Evolutionary conservation across 2,329 filamentous ascomycete genomes (phyloP).

Genomic region (Nothomitra cinnamomea): DNA sequence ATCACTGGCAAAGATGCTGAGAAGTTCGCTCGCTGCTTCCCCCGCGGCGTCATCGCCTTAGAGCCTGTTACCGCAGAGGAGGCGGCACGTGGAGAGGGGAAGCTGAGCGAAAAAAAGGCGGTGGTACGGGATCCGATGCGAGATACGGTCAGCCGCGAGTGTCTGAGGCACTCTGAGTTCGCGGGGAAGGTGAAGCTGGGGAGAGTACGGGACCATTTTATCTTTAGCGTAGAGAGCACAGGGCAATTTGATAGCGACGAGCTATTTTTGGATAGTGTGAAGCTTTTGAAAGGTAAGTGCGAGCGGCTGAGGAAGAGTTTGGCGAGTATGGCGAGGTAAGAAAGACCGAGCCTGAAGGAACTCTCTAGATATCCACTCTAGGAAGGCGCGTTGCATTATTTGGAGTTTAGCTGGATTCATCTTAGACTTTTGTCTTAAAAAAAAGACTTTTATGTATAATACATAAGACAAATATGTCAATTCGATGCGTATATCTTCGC

Average conservation of each 20-base stretch:
- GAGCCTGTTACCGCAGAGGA: constrained; percentile 55
- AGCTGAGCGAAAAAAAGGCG: constrained; percentile 68
- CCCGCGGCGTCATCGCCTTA: constrained; percentile 68
- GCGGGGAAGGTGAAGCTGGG: constrained; percentile 90
- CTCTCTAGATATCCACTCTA: not conserved
- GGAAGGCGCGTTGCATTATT: not conserved
- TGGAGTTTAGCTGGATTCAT: not conserved
- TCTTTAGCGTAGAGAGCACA: constrained; percentile 87
- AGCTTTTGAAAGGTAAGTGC: constrained; percentile 73
- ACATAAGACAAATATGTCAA: too few species aligned
- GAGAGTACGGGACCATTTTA: constrained; percentile 84
- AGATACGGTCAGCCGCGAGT: constrained; percentile 90
- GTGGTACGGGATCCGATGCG: constrained; percentile 79
- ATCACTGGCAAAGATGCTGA: constrained; percentile 75
- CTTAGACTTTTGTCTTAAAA: not conserved
- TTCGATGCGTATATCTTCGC: not conserved
- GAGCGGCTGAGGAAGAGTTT: constrained; percentile 38
- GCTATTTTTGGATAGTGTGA: constrained; percentile 79
- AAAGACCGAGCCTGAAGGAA: not conserved
- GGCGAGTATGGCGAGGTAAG: constrained; percentile 19
- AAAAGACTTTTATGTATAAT: too few species aligned
- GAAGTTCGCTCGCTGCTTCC: constrained; percentile 85
- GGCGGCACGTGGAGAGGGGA: constrained; percentile 53
- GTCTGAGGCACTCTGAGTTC: constrained; percentile 80
- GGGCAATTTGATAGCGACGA: constrained; percentile 91